These are phyloP conservation scores for Xylariomycetidae sp. DNA, from an alignment of 2,329 filamentous ascomycete genomes.

Conservation along the genomic window DNA sequence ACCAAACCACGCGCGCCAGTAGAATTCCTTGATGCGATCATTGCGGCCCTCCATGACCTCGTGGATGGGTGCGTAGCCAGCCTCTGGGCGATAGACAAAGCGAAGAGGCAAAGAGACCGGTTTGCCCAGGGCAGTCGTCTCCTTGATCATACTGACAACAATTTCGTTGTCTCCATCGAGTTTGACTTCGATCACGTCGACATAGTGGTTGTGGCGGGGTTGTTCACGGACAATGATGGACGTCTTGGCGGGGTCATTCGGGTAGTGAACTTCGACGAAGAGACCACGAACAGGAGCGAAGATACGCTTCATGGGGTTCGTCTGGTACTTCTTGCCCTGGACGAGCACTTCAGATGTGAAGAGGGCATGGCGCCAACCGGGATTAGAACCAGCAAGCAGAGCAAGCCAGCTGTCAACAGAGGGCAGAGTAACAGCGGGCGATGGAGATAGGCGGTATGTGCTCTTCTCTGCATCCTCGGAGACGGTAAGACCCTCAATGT, in stretches of 20 bases:
- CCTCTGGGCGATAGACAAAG: conserved; percentile 92
- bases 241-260: conserved; percentile 77
- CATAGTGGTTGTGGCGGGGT: conserved; percentile 75
- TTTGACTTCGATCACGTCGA: conserved; percentile 83
- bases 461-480: conserved; percentile 74
- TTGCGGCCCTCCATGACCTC: conserved; percentile 96
- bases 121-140: conserved; percentile 77
- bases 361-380: conserved; percentile 92
- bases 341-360: conserved; percentile 91
- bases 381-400: conserved; percentile 75
- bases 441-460: conserved; percentile 75
- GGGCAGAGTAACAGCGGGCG: conserved; percentile 68
- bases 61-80: conserved; percentile 93
- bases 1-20: conserved; percentile 97
- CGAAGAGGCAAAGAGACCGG: conserved; percentile 77
- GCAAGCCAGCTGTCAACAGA: conserved; percentile 79
- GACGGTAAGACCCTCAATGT: conserved; percentile 81
- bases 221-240: conserved; percentile 84
- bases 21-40: conserved; percentile 98
- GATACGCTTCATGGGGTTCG: conserved; percentile 88
- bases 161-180: conserved; percentile 73
- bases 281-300: conserved; percentile 82
- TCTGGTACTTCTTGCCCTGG: conserved; percentile 94
- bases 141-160: conserved; percentile 83
- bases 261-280: conserved; percentile 79